Evolutionary conservation across 306 rosid genomes (phyloP).

Genomic region (Cotoneaster glaucophyllus): DNA sequence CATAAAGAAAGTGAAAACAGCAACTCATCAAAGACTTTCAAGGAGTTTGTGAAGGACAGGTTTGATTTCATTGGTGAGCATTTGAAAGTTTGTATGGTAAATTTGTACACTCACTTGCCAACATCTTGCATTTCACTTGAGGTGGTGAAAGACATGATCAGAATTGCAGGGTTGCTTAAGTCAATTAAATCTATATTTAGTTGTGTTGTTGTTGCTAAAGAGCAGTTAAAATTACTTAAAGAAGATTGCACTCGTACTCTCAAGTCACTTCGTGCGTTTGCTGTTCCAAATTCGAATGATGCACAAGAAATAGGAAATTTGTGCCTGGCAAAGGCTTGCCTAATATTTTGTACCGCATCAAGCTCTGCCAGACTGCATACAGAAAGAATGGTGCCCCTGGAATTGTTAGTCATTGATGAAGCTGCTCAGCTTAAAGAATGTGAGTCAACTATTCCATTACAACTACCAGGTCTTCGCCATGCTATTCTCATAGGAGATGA

Average conservation of each 20-base stretch:
- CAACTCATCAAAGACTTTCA: background rate
- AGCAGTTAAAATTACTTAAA: background rate
- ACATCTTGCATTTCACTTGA: conserved; percentile 31
- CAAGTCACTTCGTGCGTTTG: conserved; percentile 18
- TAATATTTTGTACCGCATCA: conserved; percentile 44
- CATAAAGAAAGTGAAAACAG: background rate
- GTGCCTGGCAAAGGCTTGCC: conserved; percentile 34
- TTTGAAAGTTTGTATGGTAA: conserved; percentile 7
- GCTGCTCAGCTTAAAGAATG: conserved; percentile 17
- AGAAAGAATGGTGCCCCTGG: background rate
- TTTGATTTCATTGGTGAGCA: conserved; percentile 5
- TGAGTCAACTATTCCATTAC: conserved; percentile 39
- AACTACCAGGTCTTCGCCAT: conserved; percentile 25
- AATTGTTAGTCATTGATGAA: no score
- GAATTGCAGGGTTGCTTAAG: conserved; percentile 16
- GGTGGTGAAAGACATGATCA: conserved; percentile 16
- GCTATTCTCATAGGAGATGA: conserved; percentile 40
- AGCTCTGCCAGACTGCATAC: conserved; percentile 17
- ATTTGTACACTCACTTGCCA: conserved; percentile 40
- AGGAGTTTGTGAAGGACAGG: conserved; percentile 24
- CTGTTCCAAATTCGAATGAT: background rate
- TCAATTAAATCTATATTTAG: conserved; percentile 4
- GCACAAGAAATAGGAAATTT: background rate
- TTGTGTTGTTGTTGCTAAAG: background rate
- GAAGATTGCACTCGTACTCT: conserved; percentile 4